Percentiles rank a stretch among this genome's conserved stretches.
phyloP scores from a whole-genome alignment of 2,329 filamentous ascomycete species.

The Colletotrichum abscissum region DNA sequence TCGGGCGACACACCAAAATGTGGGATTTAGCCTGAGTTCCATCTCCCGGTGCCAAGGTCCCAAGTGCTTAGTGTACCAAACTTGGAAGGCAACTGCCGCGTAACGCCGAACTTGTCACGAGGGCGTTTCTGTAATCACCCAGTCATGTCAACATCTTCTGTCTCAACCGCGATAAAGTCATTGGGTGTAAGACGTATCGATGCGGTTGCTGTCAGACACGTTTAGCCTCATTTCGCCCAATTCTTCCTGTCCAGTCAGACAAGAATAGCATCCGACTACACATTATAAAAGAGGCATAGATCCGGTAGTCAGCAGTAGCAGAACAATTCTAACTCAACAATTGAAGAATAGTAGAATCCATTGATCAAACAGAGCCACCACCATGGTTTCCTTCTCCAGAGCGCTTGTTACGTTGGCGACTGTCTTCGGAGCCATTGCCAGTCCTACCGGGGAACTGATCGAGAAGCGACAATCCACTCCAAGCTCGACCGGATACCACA shows the following conservation, averaged over 20 bases:
- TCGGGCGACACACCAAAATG: not conserved
- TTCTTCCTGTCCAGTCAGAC: not conserved
- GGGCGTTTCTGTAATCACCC: not conserved
- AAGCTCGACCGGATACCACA: constrained; percentile 41
- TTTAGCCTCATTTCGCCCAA: not conserved
- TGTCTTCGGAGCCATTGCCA: not conserved
- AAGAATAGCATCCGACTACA: not conserved
- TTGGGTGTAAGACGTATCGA: not conserved
- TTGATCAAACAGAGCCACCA: not conserved
- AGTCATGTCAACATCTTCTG: not conserved
- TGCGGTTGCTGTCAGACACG: not conserved
- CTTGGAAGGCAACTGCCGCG: not conserved
- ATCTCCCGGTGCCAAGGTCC: not conserved
- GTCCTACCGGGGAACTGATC: not conserved
- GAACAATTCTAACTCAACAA: not conserved
- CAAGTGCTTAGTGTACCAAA: not conserved
- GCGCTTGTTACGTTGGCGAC: not conserved
- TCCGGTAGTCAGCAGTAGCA: not conserved
- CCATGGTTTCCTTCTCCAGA: not conserved
- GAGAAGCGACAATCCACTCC: constrained; percentile 39
- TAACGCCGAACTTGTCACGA: not conserved
- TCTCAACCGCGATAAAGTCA: not conserved
- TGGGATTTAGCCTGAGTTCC: not conserved
- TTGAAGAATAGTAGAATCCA: not conserved
- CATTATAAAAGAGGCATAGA: not conserved